These are phyloP conservation scores for Podospora anserina DNA, from an alignment of 495 filamentous ascomycete species.

Conservation along the genomic window DNA sequence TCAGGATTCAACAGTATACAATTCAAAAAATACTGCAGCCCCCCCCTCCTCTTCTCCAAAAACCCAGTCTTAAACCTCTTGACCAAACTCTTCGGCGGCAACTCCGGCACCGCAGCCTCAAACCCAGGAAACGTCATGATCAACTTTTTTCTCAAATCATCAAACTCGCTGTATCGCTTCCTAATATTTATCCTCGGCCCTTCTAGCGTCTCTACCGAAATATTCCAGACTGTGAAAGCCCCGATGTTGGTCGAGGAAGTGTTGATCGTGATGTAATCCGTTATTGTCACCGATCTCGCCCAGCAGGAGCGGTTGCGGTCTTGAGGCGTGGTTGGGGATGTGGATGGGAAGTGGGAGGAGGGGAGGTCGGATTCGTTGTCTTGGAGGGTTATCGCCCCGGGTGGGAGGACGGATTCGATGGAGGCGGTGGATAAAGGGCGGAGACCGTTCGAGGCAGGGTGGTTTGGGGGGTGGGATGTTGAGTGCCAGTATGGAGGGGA, in stretches of 20 bases:
- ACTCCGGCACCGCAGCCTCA: conserved; percentile 50
- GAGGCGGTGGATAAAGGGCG: conserved; percentile 42
- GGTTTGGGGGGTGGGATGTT: conserved; percentile 7
- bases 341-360: conserved; percentile 22
- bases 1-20: conserved; percentile 58
- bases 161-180: conserved; percentile 59
- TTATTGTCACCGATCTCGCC: conserved; percentile 54
- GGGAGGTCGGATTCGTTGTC: conserved; percentile 50
- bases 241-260: conserved; percentile 50
- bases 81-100: conserved; percentile 56
- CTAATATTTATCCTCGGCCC: conserved; percentile 54
- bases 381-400: conserved; percentile 50
- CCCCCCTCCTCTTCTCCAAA: conserved; percentile 50
- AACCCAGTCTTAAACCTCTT: conserved; percentile 53
- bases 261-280: conserved; percentile 51
- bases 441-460: conserved; percentile 6
- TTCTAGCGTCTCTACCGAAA: conserved; percentile 52
- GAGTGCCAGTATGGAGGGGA: conserved; percentile 36
- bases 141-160: conserved; percentile 48
- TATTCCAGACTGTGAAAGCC: conserved; percentile 58
- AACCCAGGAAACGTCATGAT: conserved; percentile 54
- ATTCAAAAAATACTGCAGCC: conserved; percentile 57
- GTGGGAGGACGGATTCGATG: conserved; percentile 41
- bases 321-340: neutral
- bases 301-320: conserved; percentile 51